These are phyloP conservation scores for Tetradesmus obliquus DNA, from an alignment of 139 green algal species.

Conservation along the genomic window DNA sequence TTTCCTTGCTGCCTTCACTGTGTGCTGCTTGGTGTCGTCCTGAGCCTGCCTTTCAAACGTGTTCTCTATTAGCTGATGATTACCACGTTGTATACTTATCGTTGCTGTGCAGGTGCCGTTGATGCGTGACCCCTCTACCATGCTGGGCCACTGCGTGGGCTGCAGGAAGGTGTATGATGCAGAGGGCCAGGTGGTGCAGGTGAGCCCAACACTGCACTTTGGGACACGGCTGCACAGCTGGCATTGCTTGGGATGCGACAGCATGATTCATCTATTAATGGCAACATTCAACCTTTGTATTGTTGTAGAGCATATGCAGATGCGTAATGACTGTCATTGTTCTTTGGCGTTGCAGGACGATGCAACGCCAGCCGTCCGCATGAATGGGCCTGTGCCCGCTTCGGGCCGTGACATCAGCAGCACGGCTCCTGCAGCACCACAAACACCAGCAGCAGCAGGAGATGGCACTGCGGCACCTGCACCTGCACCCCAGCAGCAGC, in stretches of 20 bases:
- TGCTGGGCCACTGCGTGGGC: slow-evolving; percentile 9
- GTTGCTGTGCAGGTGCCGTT: slow-evolving; percentile 17
- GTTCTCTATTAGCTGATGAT: background rate
- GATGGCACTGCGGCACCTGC: background rate
- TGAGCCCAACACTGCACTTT: background rate
- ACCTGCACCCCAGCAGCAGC: background rate
- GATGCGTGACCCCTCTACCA: slow-evolving; percentile 22
- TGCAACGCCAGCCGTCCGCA: background rate
- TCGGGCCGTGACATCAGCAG: background rate
- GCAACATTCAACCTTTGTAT: background rate
- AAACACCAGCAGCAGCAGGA: background rate
- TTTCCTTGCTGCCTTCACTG: too few species aligned
- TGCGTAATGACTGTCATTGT: background rate
- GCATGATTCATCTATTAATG: too few species aligned
- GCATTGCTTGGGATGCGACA: too few species aligned
- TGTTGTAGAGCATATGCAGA: background rate
- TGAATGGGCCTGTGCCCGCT: background rate
- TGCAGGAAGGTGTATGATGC: background rate
- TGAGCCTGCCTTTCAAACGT: background rate
- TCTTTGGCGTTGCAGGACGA: background rate
- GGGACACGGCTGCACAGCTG: too few species aligned
- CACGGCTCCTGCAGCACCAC: background rate
- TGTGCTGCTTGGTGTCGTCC: background rate
- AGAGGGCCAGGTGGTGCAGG: slow-evolving; percentile 3
- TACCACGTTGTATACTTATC: background rate